These are phyloP conservation scores for Ceraceosorus guamensis DNA, from an alignment of 1,284 basidiomycete species.

Conservation along the genomic window DNA sequence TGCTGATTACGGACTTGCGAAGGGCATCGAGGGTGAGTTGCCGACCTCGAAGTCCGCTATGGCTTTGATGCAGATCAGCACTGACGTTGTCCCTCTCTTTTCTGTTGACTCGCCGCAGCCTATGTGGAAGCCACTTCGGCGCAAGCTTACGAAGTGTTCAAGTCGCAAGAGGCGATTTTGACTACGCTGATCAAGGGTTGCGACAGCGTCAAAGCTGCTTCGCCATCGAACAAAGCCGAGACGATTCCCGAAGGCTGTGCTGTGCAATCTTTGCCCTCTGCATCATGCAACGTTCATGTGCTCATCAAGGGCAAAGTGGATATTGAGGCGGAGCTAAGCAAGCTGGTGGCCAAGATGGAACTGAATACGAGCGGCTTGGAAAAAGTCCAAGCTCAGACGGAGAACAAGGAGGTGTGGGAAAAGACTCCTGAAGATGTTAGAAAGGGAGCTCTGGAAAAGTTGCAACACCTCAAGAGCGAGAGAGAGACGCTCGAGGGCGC, in stretches of 20 bases:
- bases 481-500: no score
- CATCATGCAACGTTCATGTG: slow-evolving; percentile 32
- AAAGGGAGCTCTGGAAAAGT: slow-evolving; percentile 26
- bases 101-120: no score
- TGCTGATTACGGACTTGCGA: slow-evolving; percentile 83
- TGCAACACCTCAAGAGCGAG: no score
- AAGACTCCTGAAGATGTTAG: slow-evolving; percentile 41
- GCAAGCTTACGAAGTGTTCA: slow-evolving; percentile 52
- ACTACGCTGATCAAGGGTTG: slow-evolving; percentile 81
- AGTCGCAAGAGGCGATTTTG: slow-evolving; percentile 68
- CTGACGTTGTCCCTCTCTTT: no score
- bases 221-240: slow-evolving; percentile 53
- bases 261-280: slow-evolving; percentile 55
- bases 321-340: slow-evolving; percentile 39
- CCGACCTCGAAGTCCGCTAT: no score
- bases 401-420: slow-evolving; percentile 35
- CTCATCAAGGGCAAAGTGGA: slow-evolving; percentile 40
- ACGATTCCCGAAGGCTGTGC: slow-evolving; percentile 88
- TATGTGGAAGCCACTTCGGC: slow-evolving; percentile 67
- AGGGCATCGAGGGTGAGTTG: slow-evolving; percentile 78
- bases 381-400: slow-evolving; percentile 27
- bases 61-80: no score
- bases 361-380: slow-evolving; percentile 30
- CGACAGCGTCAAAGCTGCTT: slow-evolving; percentile 62
- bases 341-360: slow-evolving; percentile 43